Evolutionary conservation across 768 basidiomycete genomes (phyloP), one percentile per base, ranked within the genome.

Genomic region (Psilocybe subaeruginosa): DNA sequence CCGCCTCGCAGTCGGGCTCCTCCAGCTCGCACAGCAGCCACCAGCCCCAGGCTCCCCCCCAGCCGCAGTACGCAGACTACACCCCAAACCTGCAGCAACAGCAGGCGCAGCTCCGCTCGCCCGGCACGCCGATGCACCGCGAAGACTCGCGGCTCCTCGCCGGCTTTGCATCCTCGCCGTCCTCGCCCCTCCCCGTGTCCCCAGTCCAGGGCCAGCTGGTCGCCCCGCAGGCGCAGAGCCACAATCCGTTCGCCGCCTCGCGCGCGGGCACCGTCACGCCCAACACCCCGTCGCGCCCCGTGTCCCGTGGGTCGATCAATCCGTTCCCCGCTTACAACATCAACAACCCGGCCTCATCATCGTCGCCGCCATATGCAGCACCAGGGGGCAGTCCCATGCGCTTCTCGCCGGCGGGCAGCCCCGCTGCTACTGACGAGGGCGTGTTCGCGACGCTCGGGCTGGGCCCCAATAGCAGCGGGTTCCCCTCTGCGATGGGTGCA

Each of bases 371-470:
- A 23, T 23, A 23, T 23, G 23, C 23, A 23, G 23, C 23, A 23
- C 23, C 23, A 23, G 23, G 23, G 0, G 23, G 23, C 23, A 51
- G 9, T 3, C 33, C 30, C n/a, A 35, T 33, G 31, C 31, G 17
- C 27, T 23, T 14, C 47, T 19, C 45, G 45, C 16, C 45, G 6
- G 5, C 14, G 31, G 30, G 16, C 5, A 17, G 30, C 7, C 7
- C 62, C 4, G 23, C 23, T 23, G 23, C 23, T 23, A 23, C 23
- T 23, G 63, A 64, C 2, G 63, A 61, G 29, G 53, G 50, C 16
- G 51, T 64, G 23, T 54, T 64, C 47, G 49, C 63, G 14, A 56
- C 59, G 3, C 63, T 64, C n/a, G 63, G 63, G 1, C 31, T 64
- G 6, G 63, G 63, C 7, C 16, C 43, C 12, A 54, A 64, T 27